Conservation (phyloP, 2,329 filamentous ascomycete genomes). For the Exserohilum turcica region DNA sequence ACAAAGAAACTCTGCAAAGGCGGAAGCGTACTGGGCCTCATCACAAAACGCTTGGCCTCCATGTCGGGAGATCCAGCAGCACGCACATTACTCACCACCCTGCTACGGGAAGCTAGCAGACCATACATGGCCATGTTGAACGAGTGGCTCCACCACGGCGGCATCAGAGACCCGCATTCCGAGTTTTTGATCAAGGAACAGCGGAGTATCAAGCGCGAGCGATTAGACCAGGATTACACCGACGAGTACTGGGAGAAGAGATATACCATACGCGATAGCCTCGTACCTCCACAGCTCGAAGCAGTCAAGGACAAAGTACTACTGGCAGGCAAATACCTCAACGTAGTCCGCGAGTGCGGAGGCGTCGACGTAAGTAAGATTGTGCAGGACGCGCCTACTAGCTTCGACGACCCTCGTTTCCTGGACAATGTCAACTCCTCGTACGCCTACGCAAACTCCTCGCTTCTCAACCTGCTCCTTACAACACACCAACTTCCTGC, state of each 20-base stretch:
- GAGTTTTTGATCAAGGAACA: slow-evolving; percentile 97
- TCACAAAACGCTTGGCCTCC: slow-evolving; percentile 81
- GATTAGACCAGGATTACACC: slow-evolving; percentile 93
- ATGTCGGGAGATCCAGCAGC: slow-evolving; percentile 95
- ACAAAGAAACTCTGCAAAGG: slow-evolving; percentile 95
- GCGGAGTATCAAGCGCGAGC: slow-evolving; percentile 89
- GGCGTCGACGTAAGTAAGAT: slow-evolving; percentile 92
- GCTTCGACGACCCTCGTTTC: slow-evolving; percentile 89
- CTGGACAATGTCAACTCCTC: slow-evolving; percentile 94
- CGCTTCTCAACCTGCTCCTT: slow-evolving; percentile 84
- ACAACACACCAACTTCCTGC: slow-evolving; percentile 91
- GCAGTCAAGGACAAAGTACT: slow-evolving; percentile 92
- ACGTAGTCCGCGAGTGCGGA: slow-evolving; percentile 95
- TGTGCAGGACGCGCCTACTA: slow-evolving; percentile 83
- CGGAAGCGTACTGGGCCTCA: slow-evolving; percentile 87
- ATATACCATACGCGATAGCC: slow-evolving; percentile 90
- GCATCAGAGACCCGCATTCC: slow-evolving; percentile 89
- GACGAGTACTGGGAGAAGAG: slow-evolving; percentile 99
- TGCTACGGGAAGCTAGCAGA: slow-evolving; percentile 84
- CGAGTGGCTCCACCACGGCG: slow-evolving; percentile 96
- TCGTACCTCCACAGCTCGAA: slow-evolving; percentile 90
- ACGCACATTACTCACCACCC: slow-evolving; percentile 75
- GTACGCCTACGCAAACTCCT: slow-evolving; percentile 94
- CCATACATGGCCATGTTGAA: slow-evolving; percentile 99
- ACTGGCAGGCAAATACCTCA: slow-evolving; percentile 94